A percentile compares a stretch with the other conserved stretches of the same genome.
These are phyloP conservation scores for Calonectria hawksworthii DNA, from an alignment of 2,329 filamentous ascomycete species.

Conservation along the genomic window DNA sequence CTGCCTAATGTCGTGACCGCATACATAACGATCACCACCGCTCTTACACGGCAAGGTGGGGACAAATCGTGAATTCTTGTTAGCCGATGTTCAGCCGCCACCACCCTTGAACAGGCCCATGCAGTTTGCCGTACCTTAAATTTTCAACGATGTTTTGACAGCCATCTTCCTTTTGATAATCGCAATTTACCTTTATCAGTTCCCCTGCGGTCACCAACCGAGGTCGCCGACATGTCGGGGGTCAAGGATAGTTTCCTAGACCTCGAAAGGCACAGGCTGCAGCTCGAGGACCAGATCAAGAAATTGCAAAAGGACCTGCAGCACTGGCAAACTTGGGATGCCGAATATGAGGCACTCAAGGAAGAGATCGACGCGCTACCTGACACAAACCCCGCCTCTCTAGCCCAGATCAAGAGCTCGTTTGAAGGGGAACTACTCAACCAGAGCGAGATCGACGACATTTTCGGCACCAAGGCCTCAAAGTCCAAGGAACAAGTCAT, in stretches of 20 bases:
- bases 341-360: constrained; percentile 90
- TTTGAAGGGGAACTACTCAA: constrained; percentile 75
- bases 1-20: neutral
- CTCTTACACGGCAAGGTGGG: neutral
- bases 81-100: constrained; percentile 46
- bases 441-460: constrained; percentile 67
- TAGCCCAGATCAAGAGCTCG: constrained; percentile 69
- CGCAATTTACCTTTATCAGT: constrained; percentile 17
- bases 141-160: constrained; percentile 7
- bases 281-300: constrained; percentile 80
- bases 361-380: constrained; percentile 79
- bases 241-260: constrained; percentile 70
- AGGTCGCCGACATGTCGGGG: constrained; percentile 53
- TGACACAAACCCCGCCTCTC: constrained; percentile 60
- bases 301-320: constrained; percentile 81
- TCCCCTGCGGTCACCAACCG: constrained; percentile 21
- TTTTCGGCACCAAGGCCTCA: constrained; percentile 52
- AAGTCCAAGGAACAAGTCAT: constrained; percentile 64
- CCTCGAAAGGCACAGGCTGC: constrained; percentile 80
- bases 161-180: constrained; percentile 27
- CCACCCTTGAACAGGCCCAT: neutral
- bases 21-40: neutral
- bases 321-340: constrained; percentile 92
- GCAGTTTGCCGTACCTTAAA: neutral
- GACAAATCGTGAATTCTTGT: constrained; percentile 10